phyloP scores from a whole-genome alignment of 2,329 filamentous ascomycete genomes.

The Fusarium beomiforme region DNA sequence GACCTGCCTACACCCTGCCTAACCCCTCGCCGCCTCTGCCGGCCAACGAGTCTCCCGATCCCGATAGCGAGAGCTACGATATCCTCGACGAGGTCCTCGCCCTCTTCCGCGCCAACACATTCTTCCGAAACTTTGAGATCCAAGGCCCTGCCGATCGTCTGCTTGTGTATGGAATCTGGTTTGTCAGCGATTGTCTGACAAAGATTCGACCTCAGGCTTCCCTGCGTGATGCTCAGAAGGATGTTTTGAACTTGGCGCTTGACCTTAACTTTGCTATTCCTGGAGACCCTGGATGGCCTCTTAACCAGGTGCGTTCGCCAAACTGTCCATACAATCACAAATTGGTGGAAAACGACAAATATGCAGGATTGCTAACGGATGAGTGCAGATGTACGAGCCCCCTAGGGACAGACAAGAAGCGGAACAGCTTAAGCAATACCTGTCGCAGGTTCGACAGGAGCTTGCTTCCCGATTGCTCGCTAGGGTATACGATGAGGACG shows the following conservation, averaged over 20 bases:
- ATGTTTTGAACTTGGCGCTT: conserved; percentile 88
- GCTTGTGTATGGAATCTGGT: conserved; percentile 96
- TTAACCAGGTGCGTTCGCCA: conserved; percentile 76
- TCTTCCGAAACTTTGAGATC: conserved; percentile 99
- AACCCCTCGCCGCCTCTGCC: conserved; percentile 66
- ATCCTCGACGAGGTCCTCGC: conserved; percentile 92
- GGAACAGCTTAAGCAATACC: conserved; percentile 87
- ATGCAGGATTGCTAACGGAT: conserved; percentile 7
- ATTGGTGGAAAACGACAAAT: background rate
- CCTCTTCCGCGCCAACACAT: conserved; percentile 96
- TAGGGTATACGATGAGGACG: conserved; percentile 83
- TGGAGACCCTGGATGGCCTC: conserved; percentile 89
- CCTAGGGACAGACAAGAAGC: conserved; percentile 88
- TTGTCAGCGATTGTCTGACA: conserved; percentile 87
- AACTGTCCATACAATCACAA: background rate
- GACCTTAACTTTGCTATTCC: conserved; percentile 94
- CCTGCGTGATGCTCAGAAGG: conserved; percentile 70
- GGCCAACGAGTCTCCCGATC: conserved; percentile 74
- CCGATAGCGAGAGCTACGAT: conserved; percentile 93
- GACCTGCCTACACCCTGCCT: conserved; percentile 89
- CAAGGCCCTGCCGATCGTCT: conserved; percentile 94
- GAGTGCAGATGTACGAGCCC: conserved; percentile 80
- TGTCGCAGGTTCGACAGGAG: conserved; percentile 93
- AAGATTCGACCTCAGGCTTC: conserved; percentile 83
- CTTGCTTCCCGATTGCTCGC: conserved; percentile 83